Evolutionary conservation across 169 alveolate species (phyloP), one percentile per base, ranked within the genome.

Genomic region (Amoebophrya sp.): DNA sequence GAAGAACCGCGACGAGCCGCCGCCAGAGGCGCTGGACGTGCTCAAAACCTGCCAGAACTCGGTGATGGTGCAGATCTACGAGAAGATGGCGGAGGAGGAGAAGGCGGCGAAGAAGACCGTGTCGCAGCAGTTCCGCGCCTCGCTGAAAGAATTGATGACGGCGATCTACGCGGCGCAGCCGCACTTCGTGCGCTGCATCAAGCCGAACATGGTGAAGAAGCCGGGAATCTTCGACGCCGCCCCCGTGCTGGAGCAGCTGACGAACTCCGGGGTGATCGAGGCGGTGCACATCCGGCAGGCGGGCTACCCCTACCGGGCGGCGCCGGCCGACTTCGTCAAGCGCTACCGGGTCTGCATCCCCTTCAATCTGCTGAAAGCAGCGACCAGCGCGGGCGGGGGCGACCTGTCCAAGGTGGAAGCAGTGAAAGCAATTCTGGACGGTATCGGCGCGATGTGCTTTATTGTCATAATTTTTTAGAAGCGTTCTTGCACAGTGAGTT

Each of bases 131-230:
- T 93, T 93, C 92, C 93, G 90, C 31, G 38, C 91, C 45, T 90
- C 93, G 39, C 91, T 93, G 58, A 91, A 89, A 26, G 92, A 92
- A 45, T 90, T 93, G 45, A 92, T 93, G 92, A 58, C 69, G 34
- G 88, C 91, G 26, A 88, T 93, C 70, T 78, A 91, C 90, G 90
- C 20, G 50, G 90, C 95, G 34, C 90, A 93, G 89, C 92, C 95
- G 88, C 95, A 94, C 92, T 94, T 93, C 48, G 90, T 94, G 18
- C 93, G 95, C 39, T 94, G 95, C 90, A 93, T 94, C 88, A 94
- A 94, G 70, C 92, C 95, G 40, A 94, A 94, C 90, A 92, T 90
- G 42, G 89, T 89, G 88, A 93, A 94, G 91, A 90, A 88, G 88
- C 92, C 94, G 16, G 41, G 42, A 10, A 50, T 69, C 41, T 92